Conservation (phyloP, 768 basidiomycete species). For the Tremella fuciformis region DNA sequence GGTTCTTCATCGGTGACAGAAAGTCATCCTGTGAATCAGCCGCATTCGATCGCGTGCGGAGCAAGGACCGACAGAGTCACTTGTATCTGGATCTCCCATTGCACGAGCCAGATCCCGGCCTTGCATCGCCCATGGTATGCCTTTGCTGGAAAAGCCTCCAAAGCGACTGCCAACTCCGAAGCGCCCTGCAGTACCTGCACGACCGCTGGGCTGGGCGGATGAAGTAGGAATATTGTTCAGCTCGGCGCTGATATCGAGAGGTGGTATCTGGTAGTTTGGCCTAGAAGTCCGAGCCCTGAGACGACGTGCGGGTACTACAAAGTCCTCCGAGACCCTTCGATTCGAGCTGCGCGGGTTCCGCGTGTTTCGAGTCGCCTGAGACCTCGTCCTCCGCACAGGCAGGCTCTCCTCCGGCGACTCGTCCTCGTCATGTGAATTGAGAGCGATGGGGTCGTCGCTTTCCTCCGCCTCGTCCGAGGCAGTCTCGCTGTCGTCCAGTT, state of each 20-base stretch:
- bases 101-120: conserved; percentile 42
- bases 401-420: background rate
- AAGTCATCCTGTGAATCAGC: conserved; percentile 40
- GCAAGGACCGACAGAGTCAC: conserved; percentile 36
- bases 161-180: conserved; percentile 25
- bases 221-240: conserved; percentile 27
- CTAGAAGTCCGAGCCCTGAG: background rate
- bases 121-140: conserved; percentile 27
- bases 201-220: conserved; percentile 19
- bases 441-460: conserved; percentile 22
- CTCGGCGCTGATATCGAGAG: conserved; percentile 32
- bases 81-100: conserved; percentile 44
- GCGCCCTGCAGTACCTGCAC: conserved; percentile 20
- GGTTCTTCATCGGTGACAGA: conserved; percentile 17
- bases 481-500: conserved; percentile 19
- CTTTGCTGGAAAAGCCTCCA: conserved; percentile 19
- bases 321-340: conserved; percentile 30
- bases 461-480: conserved; percentile 14
- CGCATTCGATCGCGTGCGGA: background rate
- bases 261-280: conserved; percentile 39
- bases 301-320: conserved; percentile 14
- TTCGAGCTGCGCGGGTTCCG: conserved; percentile 17
- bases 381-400: background rate
- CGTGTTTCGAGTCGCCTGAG: conserved; percentile 11
- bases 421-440: conserved; percentile 23